Base-by-base conservation (phyloP, 2,329 filamentous ascomycete species). In the Fusarium nurragi region DNA sequence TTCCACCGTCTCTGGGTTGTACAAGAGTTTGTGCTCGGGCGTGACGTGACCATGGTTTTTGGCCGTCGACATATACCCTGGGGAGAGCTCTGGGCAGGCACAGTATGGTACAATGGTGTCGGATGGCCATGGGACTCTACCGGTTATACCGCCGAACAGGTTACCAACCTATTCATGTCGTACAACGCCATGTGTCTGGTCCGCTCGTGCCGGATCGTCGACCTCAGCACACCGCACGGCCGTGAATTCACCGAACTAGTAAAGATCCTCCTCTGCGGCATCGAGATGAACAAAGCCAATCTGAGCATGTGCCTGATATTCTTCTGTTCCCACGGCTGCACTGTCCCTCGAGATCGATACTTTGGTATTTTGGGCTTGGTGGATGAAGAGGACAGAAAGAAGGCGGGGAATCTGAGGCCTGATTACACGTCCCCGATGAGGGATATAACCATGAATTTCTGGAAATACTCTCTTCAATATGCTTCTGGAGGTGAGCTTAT, bases 21-120 rank as follows among this genome's bases (percentile, higher is more conserved):
- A 3, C 59, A 62, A 21, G 59, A 62, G 13, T 62, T 62, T n/a
- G 23, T 62, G 10, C 59, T 62, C 4, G 56, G 39, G 1, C 59
- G 56, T 0, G 19, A 62, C 13, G 56, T 41, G 4, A 12, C 14
- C 10, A 49, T 62, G 49, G 3, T 62, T 9, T 11, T 62, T 5
- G 59, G 56, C 1, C 59, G 18, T 11, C 38, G 39, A 13, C 14
- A 13, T 6, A 8, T 62, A 0, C 13, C 49, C 3, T 61, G 59
- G 59, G 39, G 55, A 5, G 32, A 22, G 8, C 16, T 62, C 6
- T 55, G 49, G 37, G 59, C 49, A 1, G 44, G 56, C 5, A 28
- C 26, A 3, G 0, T 26, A 11, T 4, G 3, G 5, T 62, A 55
- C 1, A 23, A 16, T 0, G 56, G 32, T 2, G 23, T 18, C 1